Evolutionary conservation across 768 basidiomycete species (phyloP), one percentile per base, ranked within the genome.

Genomic region (Leucocoprinus sp.): DNA sequence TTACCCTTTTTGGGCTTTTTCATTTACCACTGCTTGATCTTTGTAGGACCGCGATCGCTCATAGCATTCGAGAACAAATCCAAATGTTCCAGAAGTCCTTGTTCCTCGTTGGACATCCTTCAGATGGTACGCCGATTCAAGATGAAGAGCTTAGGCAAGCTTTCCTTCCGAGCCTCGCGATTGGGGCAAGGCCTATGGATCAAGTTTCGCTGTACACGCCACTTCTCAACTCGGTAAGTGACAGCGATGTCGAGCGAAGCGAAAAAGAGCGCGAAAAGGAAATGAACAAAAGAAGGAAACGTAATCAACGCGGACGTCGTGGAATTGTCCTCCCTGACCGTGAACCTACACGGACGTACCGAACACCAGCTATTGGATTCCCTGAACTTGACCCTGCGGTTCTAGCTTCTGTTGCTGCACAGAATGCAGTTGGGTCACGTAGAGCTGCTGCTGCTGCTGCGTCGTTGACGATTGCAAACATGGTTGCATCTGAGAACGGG

Each of bases 181-280:
- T 78, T 2, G 84, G 78, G 19, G 72, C 85, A 0, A 80, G 92
- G 34, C 68, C 89, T 2, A 72, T 80, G 56, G 84, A 90, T 54
- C 82, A 90, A 55, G 83, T 93, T 2, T 69, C 75, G 31, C 67
- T 76, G 5, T 96, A 80, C 66, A 96, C 92, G 0, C 96, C 96
- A 0, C 71, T 80, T n/a, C 85, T 98, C 56, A 84, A 84, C 61
- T 84, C 85, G 55, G 79, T 96, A 60, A 83, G 81, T 60, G 89
- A 90, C 48, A 84, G 84, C 50, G 93, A 97, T 51, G 75, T 97
- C 48, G 91, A 93, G 52, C 71, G 82, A 45, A 83, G 78, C 52
- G 95, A 99, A 61, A 86, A 84, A 59, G 93, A 96, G 50, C 77
- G 92, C 49, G 96, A 99, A 62, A 92, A 93, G 66, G 93, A 97